These are phyloP conservation scores for Elaeis oleifera DNA, from an alignment of 202 grass and related monocot genomes.

Conservation along the genomic window DNA sequence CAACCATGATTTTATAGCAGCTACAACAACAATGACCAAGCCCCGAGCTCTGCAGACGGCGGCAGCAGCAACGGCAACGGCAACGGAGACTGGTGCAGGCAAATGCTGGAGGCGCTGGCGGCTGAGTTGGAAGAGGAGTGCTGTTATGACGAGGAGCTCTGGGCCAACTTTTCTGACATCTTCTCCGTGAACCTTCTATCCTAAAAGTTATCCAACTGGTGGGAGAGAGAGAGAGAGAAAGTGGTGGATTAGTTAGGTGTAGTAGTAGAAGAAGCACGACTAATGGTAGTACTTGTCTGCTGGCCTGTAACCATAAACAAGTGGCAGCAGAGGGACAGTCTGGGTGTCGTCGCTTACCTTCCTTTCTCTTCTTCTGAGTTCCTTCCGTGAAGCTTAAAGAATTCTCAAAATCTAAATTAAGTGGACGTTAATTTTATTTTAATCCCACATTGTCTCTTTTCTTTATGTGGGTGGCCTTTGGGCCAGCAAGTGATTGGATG, in stretches of 20 bases:
- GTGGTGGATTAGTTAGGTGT: background rate
- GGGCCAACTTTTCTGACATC: slow-evolving; percentile 60
- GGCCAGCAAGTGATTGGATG: too few relatives aligned
- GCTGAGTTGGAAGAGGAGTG: slow-evolving; percentile 8
- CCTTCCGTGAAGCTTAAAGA: too few relatives aligned
- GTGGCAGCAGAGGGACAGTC: slow-evolving; percentile 23
- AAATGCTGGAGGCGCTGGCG: slow-evolving; percentile 8
- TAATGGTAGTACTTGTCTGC: too few relatives aligned
- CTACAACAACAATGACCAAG: slow-evolving; percentile 1
- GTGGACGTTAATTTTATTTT: too few relatives aligned
- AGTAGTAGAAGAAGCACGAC: too few relatives aligned
- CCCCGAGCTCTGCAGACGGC: too few relatives aligned
- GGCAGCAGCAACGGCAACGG: background rate
- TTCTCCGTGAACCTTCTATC: slow-evolving; percentile 29
- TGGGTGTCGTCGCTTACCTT: slow-evolving; percentile 38
- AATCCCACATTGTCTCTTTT: too few relatives aligned
- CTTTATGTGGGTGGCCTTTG: too few relatives aligned
- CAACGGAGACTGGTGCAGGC: slow-evolving; percentile 33
- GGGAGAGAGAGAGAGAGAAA: slow-evolving; percentile 17
- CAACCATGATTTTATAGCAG: slow-evolving; percentile 9
- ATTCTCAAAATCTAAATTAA: too few relatives aligned
- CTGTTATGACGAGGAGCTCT: slow-evolving; percentile 38
- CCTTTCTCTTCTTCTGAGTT: slow-evolving; percentile 5
- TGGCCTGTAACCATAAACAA: too few relatives aligned
- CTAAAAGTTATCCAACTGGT: background rate